A percentile compares a stretch with the other conserved stretches of the same genome.
phyloP scores from a whole-genome alignment of 345 rosid genomes.

The Murraya koenigii region DNA sequence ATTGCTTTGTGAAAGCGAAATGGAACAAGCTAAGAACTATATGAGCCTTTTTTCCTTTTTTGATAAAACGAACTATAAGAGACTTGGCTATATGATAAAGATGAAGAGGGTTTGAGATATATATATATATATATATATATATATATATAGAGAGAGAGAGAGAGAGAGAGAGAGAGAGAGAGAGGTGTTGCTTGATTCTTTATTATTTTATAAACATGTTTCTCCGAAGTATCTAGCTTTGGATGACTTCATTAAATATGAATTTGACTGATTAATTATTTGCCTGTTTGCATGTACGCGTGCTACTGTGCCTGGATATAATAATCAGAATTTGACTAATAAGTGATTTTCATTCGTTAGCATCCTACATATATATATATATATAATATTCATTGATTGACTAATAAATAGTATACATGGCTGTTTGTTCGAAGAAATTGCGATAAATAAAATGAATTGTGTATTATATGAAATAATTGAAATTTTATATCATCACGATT shows the following conservation, averaged over 20 bases:
- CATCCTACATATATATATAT: not conserved
- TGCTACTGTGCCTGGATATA: not conserved
- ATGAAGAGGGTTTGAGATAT: not conserved
- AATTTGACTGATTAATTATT: not conserved
- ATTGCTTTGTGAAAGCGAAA: too few relatives aligned
- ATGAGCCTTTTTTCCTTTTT: not conserved
- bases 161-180: too few relatives aligned
- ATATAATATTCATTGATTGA: not conserved
- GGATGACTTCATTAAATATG: not conserved
- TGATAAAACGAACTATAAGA: not conserved
- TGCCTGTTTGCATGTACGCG: not conserved
- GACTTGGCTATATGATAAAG: not conserved
- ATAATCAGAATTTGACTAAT: not conserved
- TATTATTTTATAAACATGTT: not conserved
- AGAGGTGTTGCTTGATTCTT: not conserved
- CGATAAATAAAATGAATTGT: too few relatives aligned
- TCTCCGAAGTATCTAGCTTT: conserved; percentile 21
- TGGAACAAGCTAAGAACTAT: not conserved
- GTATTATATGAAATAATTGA: not conserved
- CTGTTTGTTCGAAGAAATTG: not conserved
- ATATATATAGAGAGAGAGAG: too few relatives aligned
- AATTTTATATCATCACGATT: not conserved
- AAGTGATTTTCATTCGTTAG: not conserved
- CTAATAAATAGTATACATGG: not conserved
- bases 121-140: too few relatives aligned